Base-by-base conservation (phyloP, 306 rosid species). In the Dalbergia cultrata region DNA sequence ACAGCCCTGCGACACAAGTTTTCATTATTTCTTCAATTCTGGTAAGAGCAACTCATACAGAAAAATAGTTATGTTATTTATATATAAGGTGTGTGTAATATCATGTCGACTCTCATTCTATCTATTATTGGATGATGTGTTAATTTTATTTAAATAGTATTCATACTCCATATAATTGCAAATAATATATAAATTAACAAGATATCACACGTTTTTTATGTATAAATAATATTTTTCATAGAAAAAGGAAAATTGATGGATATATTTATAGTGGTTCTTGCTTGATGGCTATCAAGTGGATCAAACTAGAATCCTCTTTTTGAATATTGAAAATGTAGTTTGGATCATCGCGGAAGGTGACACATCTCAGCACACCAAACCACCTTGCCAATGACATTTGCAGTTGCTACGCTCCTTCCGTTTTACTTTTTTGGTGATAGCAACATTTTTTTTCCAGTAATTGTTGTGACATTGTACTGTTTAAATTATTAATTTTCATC, bases 341-440 rank as follows among this genome's bases (percentile, higher is more conserved):
- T 72, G 39, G 21, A 18, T 67, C 66, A 54, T 67, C 10, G 0
- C 6, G 3, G 58, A 74, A 44, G 73, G 72, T 74, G 79, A 78
- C 84, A 81, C 54, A 45, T 47, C 9, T 54, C 26, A 43, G 58
- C 78, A 50, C 70, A 76, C 80, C 79, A 65, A 52, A 60, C 85
- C 66, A 59, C 53, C 61, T 53, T 18, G 6, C 33, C 59, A 49
- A 18, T 37, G 59, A 82, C 68, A 83, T 14, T 10, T 5, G 71
- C 81, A 81, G 57, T 58, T 81, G 18, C 88, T 39, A 8, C 8
- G 83, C 60, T 77, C 75, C 83, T 85, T 85, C 88, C 86, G 5
- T 50, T 13, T 50, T 13, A 1, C 13, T 50, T 2, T 50, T 11
- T 10, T 10, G 3, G 10, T 9, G 8, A 47, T 0, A 45, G 52